Conservation (phyloP, 257 asterid species). For the Solanum tarapatanum region DNA sequence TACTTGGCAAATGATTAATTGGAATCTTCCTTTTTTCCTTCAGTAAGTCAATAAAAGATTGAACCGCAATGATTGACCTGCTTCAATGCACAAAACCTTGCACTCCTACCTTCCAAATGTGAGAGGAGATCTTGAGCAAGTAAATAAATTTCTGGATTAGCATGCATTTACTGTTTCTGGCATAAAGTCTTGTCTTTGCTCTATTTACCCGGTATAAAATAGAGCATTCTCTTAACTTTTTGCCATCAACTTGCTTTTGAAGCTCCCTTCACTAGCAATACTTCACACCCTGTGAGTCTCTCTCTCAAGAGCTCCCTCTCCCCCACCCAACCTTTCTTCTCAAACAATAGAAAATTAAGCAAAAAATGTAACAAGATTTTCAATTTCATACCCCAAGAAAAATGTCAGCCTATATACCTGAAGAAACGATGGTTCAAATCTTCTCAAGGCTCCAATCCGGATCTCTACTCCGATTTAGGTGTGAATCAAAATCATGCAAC, state of each 20-base stretch:
- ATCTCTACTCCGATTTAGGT: conserved; percentile 7
- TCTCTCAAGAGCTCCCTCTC: background rate
- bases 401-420: background rate
- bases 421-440: conserved; percentile 1
- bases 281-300: background rate
- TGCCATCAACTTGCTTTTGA: background rate
- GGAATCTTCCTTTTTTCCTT: background rate
- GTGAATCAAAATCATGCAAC: conserved; percentile 7
- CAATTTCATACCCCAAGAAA: background rate
- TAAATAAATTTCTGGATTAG: background rate
- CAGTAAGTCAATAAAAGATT: background rate
- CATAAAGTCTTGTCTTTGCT: background rate
- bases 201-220: background rate
- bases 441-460: background rate
- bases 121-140: background rate
- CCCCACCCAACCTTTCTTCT: background rate
- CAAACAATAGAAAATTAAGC: background rate
- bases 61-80: background rate
- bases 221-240: background rate
- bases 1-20: background rate
- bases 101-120: background rate
- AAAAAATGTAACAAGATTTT: background rate
- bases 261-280: background rate
- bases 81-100: background rate
- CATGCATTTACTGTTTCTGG: background rate